A percentile compares a stretch with the other conserved stretches of the same genome.
phyloP scores from a whole-genome alignment of 2,329 filamentous ascomycete species.

The Paramyrothecium roridum region DNA sequence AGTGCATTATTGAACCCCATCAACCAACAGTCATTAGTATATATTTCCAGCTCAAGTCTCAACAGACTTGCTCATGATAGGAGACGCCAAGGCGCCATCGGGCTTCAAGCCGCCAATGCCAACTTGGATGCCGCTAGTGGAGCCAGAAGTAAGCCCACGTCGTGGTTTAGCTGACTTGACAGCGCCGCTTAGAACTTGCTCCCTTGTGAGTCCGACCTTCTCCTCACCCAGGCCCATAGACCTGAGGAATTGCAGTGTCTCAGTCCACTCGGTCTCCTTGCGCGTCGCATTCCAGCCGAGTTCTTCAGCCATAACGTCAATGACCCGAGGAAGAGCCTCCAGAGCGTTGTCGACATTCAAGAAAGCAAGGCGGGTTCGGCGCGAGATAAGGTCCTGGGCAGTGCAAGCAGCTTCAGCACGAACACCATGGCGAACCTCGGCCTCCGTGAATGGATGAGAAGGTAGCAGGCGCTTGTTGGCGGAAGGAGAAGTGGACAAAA shows the following conservation, averaged over 20 bases:
- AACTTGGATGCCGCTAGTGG: background rate
- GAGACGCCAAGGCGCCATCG: background rate
- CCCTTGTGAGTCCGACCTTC: conserved; percentile 13
- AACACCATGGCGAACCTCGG: conserved; percentile 69
- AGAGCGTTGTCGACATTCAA: conserved; percentile 70
- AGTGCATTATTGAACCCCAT: background rate
- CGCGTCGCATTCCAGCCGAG: conserved; percentile 60
- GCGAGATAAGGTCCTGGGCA: conserved; percentile 67
- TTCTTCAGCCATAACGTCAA: conserved; percentile 71
- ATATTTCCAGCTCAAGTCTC: background rate
- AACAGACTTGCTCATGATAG: background rate
- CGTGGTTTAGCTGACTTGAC: background rate
- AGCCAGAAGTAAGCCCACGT: background rate
- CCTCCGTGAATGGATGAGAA: conserved; percentile 70
- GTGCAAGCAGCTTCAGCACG: conserved; percentile 72
- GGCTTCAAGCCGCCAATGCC: background rate
- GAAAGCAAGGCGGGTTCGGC: conserved; percentile 71
- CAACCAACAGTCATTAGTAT: background rate
- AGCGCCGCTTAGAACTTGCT: conserved; percentile 11
- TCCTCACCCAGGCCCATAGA: conserved; percentile 40
- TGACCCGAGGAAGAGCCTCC: conserved; percentile 64
- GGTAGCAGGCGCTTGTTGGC: conserved; percentile 61
- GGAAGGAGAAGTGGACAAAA: conserved; percentile 50
- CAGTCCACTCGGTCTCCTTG: conserved; percentile 54
- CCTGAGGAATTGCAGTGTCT: conserved; percentile 42